Base-by-base conservation (phyloP, 129 eudicot species). In the Cynara cardunculus region DNA sequence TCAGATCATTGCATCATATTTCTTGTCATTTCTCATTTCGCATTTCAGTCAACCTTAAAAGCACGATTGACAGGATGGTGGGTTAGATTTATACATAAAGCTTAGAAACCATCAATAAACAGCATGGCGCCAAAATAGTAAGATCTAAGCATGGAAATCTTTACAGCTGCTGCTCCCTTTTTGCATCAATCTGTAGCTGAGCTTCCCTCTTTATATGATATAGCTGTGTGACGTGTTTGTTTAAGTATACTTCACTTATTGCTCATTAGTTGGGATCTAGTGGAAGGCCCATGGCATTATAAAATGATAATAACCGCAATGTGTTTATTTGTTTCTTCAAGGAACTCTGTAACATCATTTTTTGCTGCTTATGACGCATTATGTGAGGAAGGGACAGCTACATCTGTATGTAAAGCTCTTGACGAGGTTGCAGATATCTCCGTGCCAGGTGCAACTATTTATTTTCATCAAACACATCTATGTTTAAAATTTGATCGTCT, bases 371-470 rank as follows among this genome's bases (percentile, higher is more conserved):
- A 73, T 74, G 99, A 95, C 34, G 99, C 97, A 64, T 89, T 95
- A 62, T 90, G 97, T 71, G 99, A 95, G 83, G 99, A 95, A 84
- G 99, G 99, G 73, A 95, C 97, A 65, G 97, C 97, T 67, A 90
- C 99, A 39, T 77, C 99, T 71, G 99, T 95, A 70, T 92, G 97
- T 62, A 85, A 86, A 82, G 94, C 99, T 75, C 96, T 95, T 83
- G 97, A 92, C 85, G 97, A 92, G 82, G 93, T 95, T 67, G 93
- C 99, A 69, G 97, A 95, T 85, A 82, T 95, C 87, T 89, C 94
- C 67, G 84, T 95, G 39, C 97, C 97, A 75, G 97, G 99, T 95
- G 64, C 75, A 82, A 26, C 53, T 28, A 32, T 67, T 67, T 74
- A 53, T 81, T 41, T 44, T 31, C 74, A 44, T 69, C 30, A 22